Evolutionary conservation across 768 basidiomycete species (phyloP).

Genomic region (Zangia roseola): DNA sequence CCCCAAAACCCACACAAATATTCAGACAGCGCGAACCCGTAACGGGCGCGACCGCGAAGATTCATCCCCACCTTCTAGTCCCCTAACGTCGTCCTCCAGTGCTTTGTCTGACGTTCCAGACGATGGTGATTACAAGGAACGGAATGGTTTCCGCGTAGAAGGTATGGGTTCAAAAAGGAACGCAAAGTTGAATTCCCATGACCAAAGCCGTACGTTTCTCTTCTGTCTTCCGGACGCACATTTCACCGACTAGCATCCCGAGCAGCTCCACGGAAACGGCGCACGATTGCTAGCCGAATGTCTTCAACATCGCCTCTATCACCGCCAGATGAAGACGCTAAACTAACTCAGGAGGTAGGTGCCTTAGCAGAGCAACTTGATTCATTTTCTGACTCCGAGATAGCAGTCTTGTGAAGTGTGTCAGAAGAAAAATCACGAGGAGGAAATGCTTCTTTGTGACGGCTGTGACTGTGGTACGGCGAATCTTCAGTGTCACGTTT

Average conservation of each 20-base stretch:
- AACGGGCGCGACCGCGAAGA: slow-evolving; percentile 41
- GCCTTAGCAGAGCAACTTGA: slow-evolving; percentile 14
- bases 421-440: slow-evolving; percentile 80
- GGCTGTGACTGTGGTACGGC: slow-evolving; percentile 75
- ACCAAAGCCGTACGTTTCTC: slow-evolving; percentile 41
- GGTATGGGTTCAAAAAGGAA: slow-evolving; percentile 50
- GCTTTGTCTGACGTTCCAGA: slow-evolving; percentile 79
- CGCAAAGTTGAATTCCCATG: slow-evolving; percentile 50
- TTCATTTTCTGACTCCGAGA: slow-evolving; percentile 22
- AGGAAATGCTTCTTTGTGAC: slow-evolving; percentile 91
- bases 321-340: slow-evolving; percentile 36
- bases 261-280: slow-evolving; percentile 34
- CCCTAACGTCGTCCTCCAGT: slow-evolving; percentile 75
- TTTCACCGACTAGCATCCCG: slow-evolving; percentile 18
- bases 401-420: slow-evolving; percentile 94
- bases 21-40: slow-evolving; percentile 41
- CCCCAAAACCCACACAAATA: slow-evolving; percentile 54
- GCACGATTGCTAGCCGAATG: slow-evolving; percentile 20
- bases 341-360: slow-evolving; percentile 54
- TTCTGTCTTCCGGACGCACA: slow-evolving; percentile 1
- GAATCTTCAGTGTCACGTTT: slow-evolving; percentile 12
- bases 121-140: slow-evolving; percentile 62
- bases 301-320: slow-evolving; percentile 22
- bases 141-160: slow-evolving; percentile 41
- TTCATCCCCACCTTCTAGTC: slow-evolving; percentile 67